Evolutionary conservation across 2,329 filamentous ascomycete genomes (phyloP), one percentile per base, ranked within the genome.

Genomic region (Aureobasidium sp.): DNA sequence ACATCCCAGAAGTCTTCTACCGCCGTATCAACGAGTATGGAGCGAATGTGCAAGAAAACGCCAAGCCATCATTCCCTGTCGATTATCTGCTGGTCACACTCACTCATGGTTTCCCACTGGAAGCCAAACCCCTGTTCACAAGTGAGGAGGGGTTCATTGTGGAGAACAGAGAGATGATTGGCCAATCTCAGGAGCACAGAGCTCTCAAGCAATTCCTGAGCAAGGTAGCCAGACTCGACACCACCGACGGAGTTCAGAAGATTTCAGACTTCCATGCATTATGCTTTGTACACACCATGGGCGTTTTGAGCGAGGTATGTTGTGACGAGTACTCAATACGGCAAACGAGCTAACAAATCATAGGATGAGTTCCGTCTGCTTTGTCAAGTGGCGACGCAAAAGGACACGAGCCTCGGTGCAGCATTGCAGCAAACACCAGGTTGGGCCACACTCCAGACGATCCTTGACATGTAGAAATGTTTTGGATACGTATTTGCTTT

Each of bases 1-100:
- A 99, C 71, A 96, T 99, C 27, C 94, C 94, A 0, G 94, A 99
- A 70, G 93, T 99, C 5, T 99, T 97, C 76, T 99, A 95, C 77
- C 86, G 93, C 64, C 87, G 85, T 67, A 91, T 96, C 75, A 99
- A 99, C 74, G 93, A 99, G 73, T 96, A 99, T 71, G 92, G 92
- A 37, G 90, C 89, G 66, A 96, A 93, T 68, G 94, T 97, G 8
- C 94, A 97, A 73, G 91, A 97, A 74, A 97, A 96, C 68, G 94
- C 94, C 29, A 97, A 97, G 72, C 94, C 94, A 0, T 86, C 89
- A 49, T 99, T 99, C 73, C 94, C 94, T 0, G 92, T 97, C 53
- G 94, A 99, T 73, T 99, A 97, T 73, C 83, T 99, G 37, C 86
- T 97, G 61, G 90, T 97, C 64, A 97, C 94, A 9, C 82, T 99